A percentile compares a stretch with the other conserved stretches of the same genome.
Conservation (phyloP, 208 protist genomes). For the Acanthamoeba healyi region DNA sequence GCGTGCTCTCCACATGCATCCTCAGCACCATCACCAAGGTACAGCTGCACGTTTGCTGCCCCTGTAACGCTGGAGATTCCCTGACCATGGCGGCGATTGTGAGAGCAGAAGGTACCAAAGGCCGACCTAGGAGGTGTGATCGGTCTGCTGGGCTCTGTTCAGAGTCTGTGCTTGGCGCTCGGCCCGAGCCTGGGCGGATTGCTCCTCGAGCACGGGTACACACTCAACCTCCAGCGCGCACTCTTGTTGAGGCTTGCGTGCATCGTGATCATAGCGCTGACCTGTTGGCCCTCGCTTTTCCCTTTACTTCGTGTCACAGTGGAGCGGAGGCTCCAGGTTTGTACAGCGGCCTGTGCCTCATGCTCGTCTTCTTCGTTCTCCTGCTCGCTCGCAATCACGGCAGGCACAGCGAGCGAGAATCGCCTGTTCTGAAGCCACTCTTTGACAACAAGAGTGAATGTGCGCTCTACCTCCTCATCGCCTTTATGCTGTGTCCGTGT, state of each 20-base stretch:
- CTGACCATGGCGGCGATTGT: not conserved
- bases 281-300: not conserved
- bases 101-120: conserved; percentile 1
- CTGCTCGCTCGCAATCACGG: not conserved
- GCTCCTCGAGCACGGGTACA: conserved; percentile 11
- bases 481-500: no score
- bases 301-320: not conserved
- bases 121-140: conserved; percentile 8
- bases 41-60: not conserved
- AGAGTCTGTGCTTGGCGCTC: not conserved
- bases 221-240: no score
- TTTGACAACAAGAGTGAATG: not conserved
- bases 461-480: not conserved
- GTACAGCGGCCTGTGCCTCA: conserved; percentile 14
- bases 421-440: not conserved
- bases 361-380: conserved; percentile 2
- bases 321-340: not conserved
- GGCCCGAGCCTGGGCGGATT: conserved; percentile 16
- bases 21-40: conserved; percentile 54
- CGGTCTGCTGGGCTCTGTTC: not conserved
- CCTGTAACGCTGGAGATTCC: no score
- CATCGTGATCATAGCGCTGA: no score
- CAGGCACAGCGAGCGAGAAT: not conserved
- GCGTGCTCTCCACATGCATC: conserved; percentile 21
- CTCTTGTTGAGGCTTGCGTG: no score